Evolutionary conservation across 179 eudicot species (phyloP), one percentile per base, ranked within the genome.

Genomic region (Drosera spatulata): DNA sequence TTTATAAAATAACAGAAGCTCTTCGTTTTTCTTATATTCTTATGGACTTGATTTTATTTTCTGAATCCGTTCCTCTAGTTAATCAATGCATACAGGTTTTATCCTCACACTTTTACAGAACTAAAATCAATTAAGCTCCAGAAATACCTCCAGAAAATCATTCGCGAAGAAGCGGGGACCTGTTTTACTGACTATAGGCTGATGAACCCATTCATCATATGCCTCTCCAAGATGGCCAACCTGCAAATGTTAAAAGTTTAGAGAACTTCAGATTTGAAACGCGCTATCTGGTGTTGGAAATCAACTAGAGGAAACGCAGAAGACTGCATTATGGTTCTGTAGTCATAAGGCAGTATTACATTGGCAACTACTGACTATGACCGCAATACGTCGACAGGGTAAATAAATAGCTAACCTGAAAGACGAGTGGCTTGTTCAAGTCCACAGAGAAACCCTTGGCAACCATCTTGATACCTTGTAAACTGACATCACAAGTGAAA

Each of bases 151-250:
- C 69, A 72, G 5, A 50, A 68, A 45, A 59, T 71, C 77, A 67
- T 65, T 82, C 53, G 44, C 79, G 45, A 77, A 79, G 58, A 82
- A 73, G 1, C 85, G 71, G 44, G 90, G 86, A 5, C 73, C 78
- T 72, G 75, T 74, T 67, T 69, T 80, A 77, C 67, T 61, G 38
- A 78, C 71, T 41, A 80, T 78, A 44, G 88, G 81, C 50, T 67
- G 77, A 68, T 80, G 85, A 49, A 78, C 79, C 88, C 88, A 83
- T 71, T 78, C 85, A 15, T 83, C 71, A 50, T 83, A 83, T 62
- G 74, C 68, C 47, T 80, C 81, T 47, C 76, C 88, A 71, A 83
- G 88, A 70, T 80, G 81, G 62, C 88, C 88, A 67, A 83, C 88
- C 88, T 83, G 61, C 38, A 33, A 60, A 55, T 10, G 12, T 4